Conservation (phyloP, 352 stramenopile genomes). For the Labyrinthula sp. region DNA sequence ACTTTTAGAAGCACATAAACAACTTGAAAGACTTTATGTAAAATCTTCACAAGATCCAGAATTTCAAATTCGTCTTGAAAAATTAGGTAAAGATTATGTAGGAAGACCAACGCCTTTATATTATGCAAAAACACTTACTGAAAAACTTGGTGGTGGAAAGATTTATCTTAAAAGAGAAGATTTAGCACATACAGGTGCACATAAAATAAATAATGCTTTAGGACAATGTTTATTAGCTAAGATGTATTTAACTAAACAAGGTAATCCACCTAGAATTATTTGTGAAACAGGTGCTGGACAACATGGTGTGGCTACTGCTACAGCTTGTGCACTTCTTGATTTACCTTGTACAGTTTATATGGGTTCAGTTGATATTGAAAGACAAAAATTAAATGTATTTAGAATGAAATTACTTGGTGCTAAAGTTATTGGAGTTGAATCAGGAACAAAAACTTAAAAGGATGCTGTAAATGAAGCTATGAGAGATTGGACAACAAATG, state of each 20-base stretch:
- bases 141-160: slow-evolving; percentile 60
- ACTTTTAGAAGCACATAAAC: slow-evolving; percentile 76
- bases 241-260: slow-evolving; percentile 76
- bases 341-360: slow-evolving; percentile 95
- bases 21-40: slow-evolving; percentile 78
- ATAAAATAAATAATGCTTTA: slow-evolving; percentile 98
- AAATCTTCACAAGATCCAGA: slow-evolving; percentile 71
- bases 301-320: slow-evolving; percentile 89
- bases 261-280: too few species aligned
- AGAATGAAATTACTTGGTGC: slow-evolving; percentile 97
- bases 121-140: slow-evolving; percentile 75
- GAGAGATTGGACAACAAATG: slow-evolving; percentile 93
- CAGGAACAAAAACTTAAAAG: slow-evolving; percentile 82
- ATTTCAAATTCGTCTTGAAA: slow-evolving; percentile 80
- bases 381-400: slow-evolving; percentile 93
- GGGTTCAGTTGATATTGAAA: slow-evolving; percentile 86
- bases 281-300: slow-evolving; percentile 90
- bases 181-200: slow-evolving; percentile 83
- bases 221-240: slow-evolving; percentile 81
- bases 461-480: slow-evolving; percentile 96
- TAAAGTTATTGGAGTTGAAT: slow-evolving; percentile 86
- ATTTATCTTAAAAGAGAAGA: slow-evolving; percentile 97
- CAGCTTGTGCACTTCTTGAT: slow-evolving; percentile 76
- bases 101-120: slow-evolving; percentile 81
- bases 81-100: slow-evolving; percentile 77